These are phyloP conservation scores for Sicyos edulis DNA, from an alignment of 306 rosid genomes.

Conservation along the genomic window DNA sequence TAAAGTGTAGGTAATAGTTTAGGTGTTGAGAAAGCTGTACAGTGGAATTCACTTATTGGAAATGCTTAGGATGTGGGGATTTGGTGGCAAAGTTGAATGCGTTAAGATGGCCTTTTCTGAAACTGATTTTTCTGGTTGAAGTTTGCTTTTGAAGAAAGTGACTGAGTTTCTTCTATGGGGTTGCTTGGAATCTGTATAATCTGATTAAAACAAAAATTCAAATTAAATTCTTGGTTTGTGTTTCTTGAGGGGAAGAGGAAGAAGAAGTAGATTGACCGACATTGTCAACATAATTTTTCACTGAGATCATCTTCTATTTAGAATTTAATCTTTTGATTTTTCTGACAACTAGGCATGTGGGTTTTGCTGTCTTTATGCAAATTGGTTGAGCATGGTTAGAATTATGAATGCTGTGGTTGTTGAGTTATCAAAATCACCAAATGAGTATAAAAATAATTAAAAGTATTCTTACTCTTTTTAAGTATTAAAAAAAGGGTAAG, in stretches of 20 bases:
- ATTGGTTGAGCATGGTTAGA: background rate
- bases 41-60: slow-evolving; percentile 17
- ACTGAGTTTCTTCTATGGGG: slow-evolving; percentile 14
- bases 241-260: background rate
- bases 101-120: slow-evolving; percentile 3
- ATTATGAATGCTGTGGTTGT: background rate
- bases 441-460: background rate
- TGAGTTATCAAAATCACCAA: background rate
- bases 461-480: background rate
- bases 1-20: background rate
- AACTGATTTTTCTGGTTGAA: slow-evolving; percentile 19
- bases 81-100: slow-evolving; percentile 22
- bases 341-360: background rate
- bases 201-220: background rate
- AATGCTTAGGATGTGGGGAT: slow-evolving; percentile 28
- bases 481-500: background rate
- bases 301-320: slow-evolving; percentile 1
- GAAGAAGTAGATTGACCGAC: background rate
- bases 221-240: background rate
- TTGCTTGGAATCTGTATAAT: slow-evolving; percentile 15
- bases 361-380: background rate
- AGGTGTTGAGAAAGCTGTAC: background rate
- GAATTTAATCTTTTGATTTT: background rate
- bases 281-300: background rate
- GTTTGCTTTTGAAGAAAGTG: slow-evolving; percentile 23